Conservation (phyloP, 2,329 filamentous ascomycete species). For the Tetracladium maxilliforme region DNA sequence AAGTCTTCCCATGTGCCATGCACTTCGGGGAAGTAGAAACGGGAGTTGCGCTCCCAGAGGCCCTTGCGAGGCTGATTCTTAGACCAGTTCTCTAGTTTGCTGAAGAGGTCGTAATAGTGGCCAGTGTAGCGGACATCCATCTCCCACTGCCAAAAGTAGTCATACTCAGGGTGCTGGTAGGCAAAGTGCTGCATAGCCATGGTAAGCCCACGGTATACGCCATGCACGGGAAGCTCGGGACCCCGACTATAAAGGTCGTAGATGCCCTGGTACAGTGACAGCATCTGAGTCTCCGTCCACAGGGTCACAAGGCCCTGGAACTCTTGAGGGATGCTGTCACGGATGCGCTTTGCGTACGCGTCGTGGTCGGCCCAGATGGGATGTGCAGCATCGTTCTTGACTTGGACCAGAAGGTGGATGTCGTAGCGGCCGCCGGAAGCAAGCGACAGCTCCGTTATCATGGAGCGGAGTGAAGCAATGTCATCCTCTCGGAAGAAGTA, state of each 20-base stretch:
- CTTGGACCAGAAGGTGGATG: slow-evolving; percentile 71
- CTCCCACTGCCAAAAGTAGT: slow-evolving; percentile 91
- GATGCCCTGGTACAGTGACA: slow-evolving; percentile 75
- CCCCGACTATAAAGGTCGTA: slow-evolving; percentile 58
- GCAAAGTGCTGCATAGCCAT: slow-evolving; percentile 96
- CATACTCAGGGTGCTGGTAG: slow-evolving; percentile 75
- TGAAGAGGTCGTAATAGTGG: slow-evolving; percentile 66
- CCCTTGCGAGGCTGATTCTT: slow-evolving; percentile 62
- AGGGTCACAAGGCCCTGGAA: slow-evolving; percentile 80
- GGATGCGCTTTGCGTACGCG: slow-evolving; percentile 51
- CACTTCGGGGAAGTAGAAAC: slow-evolving; percentile 64
- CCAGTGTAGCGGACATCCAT: slow-evolving; percentile 87
- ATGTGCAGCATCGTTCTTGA: slow-evolving; percentile 59
- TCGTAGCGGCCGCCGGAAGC: slow-evolving; percentile 79
- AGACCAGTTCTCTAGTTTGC: slow-evolving; percentile 55
- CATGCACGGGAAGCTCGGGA: slow-evolving; percentile 65
- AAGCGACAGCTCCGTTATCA: slow-evolving; percentile 70
- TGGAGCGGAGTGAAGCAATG: slow-evolving; percentile 65
- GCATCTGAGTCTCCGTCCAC: slow-evolving; percentile 92
- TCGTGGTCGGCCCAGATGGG: slow-evolving; percentile 67
- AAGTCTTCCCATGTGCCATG: slow-evolving; percentile 75
- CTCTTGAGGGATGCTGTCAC: slow-evolving; percentile 61
- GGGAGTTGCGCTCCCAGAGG: slow-evolving; percentile 65
- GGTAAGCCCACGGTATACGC: slow-evolving; percentile 80
- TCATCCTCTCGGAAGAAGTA: slow-evolving; percentile 70